Percentiles rank a stretch among this genome's conserved stretches.
Conservation (phyloP, 345 rosid genomes). For the Aurinia saxatilis region DNA sequence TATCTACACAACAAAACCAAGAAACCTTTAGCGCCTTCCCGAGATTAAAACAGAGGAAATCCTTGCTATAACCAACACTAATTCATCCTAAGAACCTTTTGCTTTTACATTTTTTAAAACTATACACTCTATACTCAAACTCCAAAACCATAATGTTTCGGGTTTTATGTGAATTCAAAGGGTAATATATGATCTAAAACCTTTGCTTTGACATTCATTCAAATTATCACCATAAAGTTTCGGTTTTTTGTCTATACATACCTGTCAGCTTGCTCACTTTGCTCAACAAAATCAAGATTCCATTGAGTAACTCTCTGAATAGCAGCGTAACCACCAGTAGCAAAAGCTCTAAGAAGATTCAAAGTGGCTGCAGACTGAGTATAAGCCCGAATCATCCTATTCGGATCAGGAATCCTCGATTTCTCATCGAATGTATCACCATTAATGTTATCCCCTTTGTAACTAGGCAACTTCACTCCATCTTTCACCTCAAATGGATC, state of each 20-base stretch:
- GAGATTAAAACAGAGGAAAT: no score
- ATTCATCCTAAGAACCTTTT: no score
- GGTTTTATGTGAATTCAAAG: no score
- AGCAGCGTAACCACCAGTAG: conserved; percentile 61
- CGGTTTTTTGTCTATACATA: neutral
- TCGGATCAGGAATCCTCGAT: conserved; percentile 52
- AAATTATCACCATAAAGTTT: no score
- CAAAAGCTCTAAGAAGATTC: conserved; percentile 63
- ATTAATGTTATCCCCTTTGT: conserved; percentile 58
- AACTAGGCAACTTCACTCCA: conserved; percentile 49
- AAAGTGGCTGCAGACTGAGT: conserved; percentile 50
- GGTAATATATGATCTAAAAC: no score
- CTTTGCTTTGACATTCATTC: no score
- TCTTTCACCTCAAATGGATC: conserved; percentile 42
- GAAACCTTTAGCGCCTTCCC: neutral
- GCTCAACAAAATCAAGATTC: conserved; percentile 56
- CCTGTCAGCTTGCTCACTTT: conserved; percentile 62
- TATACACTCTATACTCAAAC: no score
- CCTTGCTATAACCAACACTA: no score
- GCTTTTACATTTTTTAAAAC: no score
- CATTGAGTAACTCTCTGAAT: conserved; percentile 60
- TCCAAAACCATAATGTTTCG: no score
- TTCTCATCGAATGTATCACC: conserved; percentile 51
- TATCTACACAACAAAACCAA: conserved; percentile 28
- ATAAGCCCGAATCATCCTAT: conserved; percentile 53